Evolutionary conservation across 1,284 basidiomycete species (phyloP).

Genomic region (Ustilago trichophora): DNA sequence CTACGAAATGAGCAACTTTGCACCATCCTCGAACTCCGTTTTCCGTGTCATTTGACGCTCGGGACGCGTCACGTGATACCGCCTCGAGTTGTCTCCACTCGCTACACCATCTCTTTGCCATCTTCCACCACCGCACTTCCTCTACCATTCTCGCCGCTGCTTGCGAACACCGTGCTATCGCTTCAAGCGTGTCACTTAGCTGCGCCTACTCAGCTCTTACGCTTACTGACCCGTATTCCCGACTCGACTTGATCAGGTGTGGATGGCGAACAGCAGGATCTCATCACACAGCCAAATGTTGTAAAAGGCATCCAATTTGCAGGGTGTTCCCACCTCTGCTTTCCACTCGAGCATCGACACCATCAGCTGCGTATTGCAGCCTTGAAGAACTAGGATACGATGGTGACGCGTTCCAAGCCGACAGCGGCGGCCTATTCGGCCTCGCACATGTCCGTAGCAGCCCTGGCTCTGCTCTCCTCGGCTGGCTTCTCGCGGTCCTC

Average conservation of each 20-base stretch:
- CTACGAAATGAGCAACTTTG: neutral
- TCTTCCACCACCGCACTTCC: neutral
- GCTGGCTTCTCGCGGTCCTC: slow-evolving; percentile 52
- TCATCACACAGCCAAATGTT: slow-evolving; percentile 13
- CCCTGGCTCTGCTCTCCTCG: slow-evolving; percentile 36
- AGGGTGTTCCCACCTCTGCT: slow-evolving; percentile 34
- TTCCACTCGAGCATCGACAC: neutral
- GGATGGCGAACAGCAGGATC: neutral
- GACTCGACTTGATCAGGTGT: neutral
- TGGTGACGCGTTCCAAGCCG: slow-evolving; percentile 34
- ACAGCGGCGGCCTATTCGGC: slow-evolving; percentile 46
- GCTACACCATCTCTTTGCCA: slow-evolving; percentile 1
- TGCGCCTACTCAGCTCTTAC: too few relatives aligned
- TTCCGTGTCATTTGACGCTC: slow-evolving; percentile 13
- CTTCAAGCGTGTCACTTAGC: too few relatives aligned
- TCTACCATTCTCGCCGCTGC: neutral
- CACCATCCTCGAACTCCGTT: slow-evolving; percentile 12
- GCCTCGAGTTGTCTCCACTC: slow-evolving; percentile 12
- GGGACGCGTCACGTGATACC: slow-evolving; percentile 27
- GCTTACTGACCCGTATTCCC: too few relatives aligned
- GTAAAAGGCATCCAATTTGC: slow-evolving; percentile 16
- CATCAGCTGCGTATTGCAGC: neutral
- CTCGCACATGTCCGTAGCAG: slow-evolving; percentile 39
- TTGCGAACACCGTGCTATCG: too few relatives aligned
- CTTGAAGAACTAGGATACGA: neutral